phyloP scores from a whole-genome alignment of 805 yeast genomes.

The Metschnikowia bowlesiae region DNA sequence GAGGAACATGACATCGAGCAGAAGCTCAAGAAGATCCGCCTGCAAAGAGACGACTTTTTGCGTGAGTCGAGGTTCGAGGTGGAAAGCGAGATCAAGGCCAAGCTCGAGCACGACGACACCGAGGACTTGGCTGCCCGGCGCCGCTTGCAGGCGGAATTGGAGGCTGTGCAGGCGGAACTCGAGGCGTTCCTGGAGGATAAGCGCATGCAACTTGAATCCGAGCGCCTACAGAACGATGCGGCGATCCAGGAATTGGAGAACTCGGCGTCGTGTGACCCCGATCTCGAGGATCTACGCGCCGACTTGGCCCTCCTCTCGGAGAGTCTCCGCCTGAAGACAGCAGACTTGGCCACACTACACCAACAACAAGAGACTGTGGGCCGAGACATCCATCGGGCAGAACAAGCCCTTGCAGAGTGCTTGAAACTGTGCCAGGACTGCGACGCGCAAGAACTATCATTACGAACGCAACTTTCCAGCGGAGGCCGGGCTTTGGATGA shows the following conservation, averaged over 20 bases:
- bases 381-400: background rate
- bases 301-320: background rate
- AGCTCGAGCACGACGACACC: slow-evolving; percentile 18
- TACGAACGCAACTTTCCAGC: background rate
- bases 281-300: background rate
- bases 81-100: slow-evolving; percentile 31
- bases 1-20: slow-evolving; percentile 27
- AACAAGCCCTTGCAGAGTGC: background rate
- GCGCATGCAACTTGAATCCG: background rate
- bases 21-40: slow-evolving; percentile 14
- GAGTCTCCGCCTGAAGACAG: background rate
- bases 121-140: background rate
- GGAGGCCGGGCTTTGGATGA: background rate
- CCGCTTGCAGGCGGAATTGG: background rate
- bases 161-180: background rate
- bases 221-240: background rate
- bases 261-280: background rate
- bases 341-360: background rate
- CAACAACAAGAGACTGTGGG: background rate
- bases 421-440: background rate
- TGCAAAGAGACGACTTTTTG: background rate
- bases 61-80: slow-evolving; percentile 16
- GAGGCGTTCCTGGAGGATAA: background rate
- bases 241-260: background rate
- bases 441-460: background rate